Evolutionary conservation across 768 basidiomycete species (phyloP).

Genomic region (Suillus plorans): DNA sequence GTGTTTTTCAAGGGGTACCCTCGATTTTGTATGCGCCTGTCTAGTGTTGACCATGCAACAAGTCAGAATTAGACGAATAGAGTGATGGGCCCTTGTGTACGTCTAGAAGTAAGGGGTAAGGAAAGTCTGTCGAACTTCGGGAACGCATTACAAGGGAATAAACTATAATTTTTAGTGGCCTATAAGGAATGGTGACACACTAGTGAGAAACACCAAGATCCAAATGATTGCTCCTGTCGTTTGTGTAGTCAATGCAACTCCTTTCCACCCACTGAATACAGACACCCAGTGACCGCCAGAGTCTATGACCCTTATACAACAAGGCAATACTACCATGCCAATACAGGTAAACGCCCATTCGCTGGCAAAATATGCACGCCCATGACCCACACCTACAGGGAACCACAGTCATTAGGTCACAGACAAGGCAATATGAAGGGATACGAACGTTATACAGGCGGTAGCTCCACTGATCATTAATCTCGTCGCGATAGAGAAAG

Average conservation of each 20-base stretch:
- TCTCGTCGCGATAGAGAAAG: slow-evolving; percentile 13
- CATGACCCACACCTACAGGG: not conserved
- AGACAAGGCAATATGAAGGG: not conserved
- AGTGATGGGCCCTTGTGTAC: not conserved
- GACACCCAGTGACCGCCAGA: not conserved
- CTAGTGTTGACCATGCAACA: not conserved
- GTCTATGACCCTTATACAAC: not conserved
- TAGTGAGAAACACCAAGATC: not conserved
- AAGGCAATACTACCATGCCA: not conserved
- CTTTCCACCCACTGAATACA: not conserved
- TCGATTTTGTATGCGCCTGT: not conserved
- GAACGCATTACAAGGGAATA: not conserved
- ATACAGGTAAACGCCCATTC: not conserved
- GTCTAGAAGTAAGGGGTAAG: not conserved
- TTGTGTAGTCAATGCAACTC: not conserved
- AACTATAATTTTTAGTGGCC: not conserved
- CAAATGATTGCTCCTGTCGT: not conserved
- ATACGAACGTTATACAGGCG: slow-evolving; percentile 16
- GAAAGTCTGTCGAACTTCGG: not conserved
- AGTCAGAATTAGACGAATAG: not conserved
- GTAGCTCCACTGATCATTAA: slow-evolving; percentile 12
- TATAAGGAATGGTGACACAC: not conserved
- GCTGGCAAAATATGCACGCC: not conserved
- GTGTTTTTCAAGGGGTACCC: no score
- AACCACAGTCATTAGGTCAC: not conserved